Base-by-base conservation (phyloP, 2,329 filamentous ascomycete genomes). In the Aspergillus sp. region DNA sequence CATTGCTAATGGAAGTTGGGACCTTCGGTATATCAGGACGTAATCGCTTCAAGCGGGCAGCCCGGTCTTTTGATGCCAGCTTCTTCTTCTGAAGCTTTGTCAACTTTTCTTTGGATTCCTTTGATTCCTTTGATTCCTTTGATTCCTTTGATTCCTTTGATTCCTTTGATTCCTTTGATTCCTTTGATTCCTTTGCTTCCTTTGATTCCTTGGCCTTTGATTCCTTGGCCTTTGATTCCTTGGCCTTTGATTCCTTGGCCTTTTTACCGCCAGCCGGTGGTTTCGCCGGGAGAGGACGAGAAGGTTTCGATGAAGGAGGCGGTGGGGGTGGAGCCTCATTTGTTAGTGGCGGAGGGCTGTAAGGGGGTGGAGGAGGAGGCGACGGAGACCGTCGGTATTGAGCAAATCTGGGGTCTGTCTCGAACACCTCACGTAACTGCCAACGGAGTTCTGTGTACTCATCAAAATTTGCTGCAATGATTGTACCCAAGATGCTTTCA, bases 391-490 rank as follows among this genome's bases (percentile, higher is more conserved):
- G 59, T 33, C 65, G 69, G 52, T 72, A 68, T 15, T 63, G 66
- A 25, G 68, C 70, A 48, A 76, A 77, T 58, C 71, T 66, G 27
- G 66, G 59, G 35, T 76, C 64, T 3, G 72, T 75, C 56, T 78
- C 74, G 55, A 84, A 83, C 2, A 89, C 71, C 37, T 78, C 75
- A 52, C 78, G 77, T 8, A 93, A 76, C 62, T 83, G 88, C 12
- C 82, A 77, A 52, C 92, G 84, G 72, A 96, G 90, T 43, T 80
- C 73, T 19, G 83, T 78, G 68, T 96, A 96, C 2, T 85, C 84
- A 6, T 83, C 82, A 73, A 96, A 98, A 67, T 96, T 88, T 53
- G 90, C 92, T 11, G 83, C 88, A 53, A 96, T 78, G 40, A 96
- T 82, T 40, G 85, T 81, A 35, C 84, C 84, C 6, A 98, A 82